Evolutionary conservation across 139 green algal genomes (phyloP).

Genomic region (Zygnema cylindricum): DNA sequence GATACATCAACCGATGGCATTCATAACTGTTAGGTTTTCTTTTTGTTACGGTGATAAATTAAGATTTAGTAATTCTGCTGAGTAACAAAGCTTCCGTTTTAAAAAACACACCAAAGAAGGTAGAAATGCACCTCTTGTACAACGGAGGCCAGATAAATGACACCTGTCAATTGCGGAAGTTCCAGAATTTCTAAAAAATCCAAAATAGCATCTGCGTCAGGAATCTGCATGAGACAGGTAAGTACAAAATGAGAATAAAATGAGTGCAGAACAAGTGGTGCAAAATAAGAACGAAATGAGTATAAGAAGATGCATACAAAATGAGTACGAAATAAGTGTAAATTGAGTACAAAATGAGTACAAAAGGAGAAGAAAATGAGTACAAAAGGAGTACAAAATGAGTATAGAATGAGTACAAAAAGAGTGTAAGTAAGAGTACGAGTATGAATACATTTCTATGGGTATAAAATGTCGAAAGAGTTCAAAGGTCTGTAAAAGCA

Average conservation of each 20-base stretch:
- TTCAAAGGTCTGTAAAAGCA: too few species aligned
- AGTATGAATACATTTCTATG: too few species aligned
- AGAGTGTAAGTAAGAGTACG: too few species aligned
- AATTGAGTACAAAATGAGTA: not conserved
- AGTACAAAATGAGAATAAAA: not conserved
- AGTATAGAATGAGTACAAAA: too few species aligned
- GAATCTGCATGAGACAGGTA: not conserved
- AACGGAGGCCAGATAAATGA: slow-evolving; percentile 45
- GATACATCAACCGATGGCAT: not conserved
- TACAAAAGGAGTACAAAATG: not conserved
- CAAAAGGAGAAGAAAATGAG: not conserved
- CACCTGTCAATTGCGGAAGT: slow-evolving; percentile 37
- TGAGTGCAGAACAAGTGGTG: not conserved
- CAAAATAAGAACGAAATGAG: not conserved
- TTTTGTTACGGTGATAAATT: not conserved
- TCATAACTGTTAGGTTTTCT: not conserved
- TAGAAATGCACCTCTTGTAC: slow-evolving; percentile 16
- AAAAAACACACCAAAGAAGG: not conserved
- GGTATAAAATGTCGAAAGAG: too few species aligned
- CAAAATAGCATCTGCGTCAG: slow-evolving; percentile 10
- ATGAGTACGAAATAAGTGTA: not conserved
- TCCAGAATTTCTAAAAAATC: slow-evolving; percentile 37
- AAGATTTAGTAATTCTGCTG: not conserved
- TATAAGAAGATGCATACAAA: not conserved
- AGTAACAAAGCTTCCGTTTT: not conserved